phyloP scores from a whole-genome alignment of 768 basidiomycete genomes.

The Rhodotorula toruloides region DNA sequence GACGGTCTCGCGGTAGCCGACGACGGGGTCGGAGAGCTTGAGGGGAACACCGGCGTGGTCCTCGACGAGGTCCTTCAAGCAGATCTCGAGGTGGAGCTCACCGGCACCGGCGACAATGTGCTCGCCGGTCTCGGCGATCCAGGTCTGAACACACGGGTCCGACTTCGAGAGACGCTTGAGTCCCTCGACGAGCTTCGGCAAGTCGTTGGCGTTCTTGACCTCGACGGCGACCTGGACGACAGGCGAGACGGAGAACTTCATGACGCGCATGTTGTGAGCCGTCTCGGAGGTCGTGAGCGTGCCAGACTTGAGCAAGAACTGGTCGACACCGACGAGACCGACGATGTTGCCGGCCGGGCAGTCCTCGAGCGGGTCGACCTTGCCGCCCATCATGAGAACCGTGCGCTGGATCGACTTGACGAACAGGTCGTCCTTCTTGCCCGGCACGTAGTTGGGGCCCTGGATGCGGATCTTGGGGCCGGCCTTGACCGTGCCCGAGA shows the following conservation, averaged over 20 bases:
- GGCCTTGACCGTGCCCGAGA: slow-evolving; percentile 93
- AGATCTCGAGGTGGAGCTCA: slow-evolving; percentile 98
- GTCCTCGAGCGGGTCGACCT: slow-evolving; percentile 97
- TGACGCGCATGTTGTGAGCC: slow-evolving; percentile 99
- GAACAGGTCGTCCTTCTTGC: slow-evolving; percentile 97
- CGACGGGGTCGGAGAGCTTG: slow-evolving; percentile 93
- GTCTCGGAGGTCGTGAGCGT: slow-evolving; percentile 97
- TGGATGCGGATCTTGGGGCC: slow-evolving; percentile 99
- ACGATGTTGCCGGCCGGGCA: slow-evolving; percentile 98
- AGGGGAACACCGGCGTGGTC: slow-evolving; percentile 99
- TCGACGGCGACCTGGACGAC: slow-evolving; percentile 99
- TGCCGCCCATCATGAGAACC: slow-evolving; percentile 99
- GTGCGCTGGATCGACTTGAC: slow-evolving; percentile 98
- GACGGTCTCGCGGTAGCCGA: slow-evolving; percentile 96
- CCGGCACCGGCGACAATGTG: slow-evolving; percentile 99
- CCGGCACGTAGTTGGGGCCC: slow-evolving; percentile 96
- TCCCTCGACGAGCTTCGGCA: slow-evolving; percentile 99
- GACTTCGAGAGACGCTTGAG: slow-evolving; percentile 99
- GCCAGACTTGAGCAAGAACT: slow-evolving; percentile 99
- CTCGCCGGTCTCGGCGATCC: slow-evolving; percentile 84
- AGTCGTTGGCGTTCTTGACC: slow-evolving; percentile 98
- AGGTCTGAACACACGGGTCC: slow-evolving; percentile 97
- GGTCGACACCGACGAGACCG: slow-evolving; percentile 99
- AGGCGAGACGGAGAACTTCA: slow-evolving; percentile 99
- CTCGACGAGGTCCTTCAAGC: slow-evolving; percentile 99